A percentile compares a stretch with the other conserved stretches of the same genome.
Conservation (phyloP, 345 rosid genomes). For the Salix viminalis region DNA sequence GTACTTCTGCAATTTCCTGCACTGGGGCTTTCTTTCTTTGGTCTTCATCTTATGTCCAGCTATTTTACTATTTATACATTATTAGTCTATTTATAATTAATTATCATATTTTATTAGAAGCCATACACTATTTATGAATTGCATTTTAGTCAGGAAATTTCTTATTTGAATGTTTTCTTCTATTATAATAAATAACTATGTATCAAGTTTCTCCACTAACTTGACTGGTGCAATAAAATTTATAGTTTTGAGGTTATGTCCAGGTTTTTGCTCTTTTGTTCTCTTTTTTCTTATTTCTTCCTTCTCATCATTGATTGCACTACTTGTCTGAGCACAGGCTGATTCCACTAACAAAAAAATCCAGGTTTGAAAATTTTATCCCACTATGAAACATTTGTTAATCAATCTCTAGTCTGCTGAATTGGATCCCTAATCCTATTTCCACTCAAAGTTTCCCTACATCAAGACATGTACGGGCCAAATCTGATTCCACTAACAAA, state of each 20-base stretch:
- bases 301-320: background rate
- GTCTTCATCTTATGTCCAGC: background rate
- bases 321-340: background rate
- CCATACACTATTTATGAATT: background rate
- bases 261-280: background rate
- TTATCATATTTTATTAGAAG: no score
- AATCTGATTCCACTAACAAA: background rate
- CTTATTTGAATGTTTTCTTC: background rate
- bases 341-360: background rate
- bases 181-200: background rate
- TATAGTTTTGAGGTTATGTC: background rate
- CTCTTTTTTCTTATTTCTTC: background rate
- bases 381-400: background rate
- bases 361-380: background rate
- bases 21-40: background rate
- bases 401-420: background rate
- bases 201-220: background rate
- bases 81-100: background rate
- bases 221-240: no score
- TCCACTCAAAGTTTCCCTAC: background rate
- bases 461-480: background rate
- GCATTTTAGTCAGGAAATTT: background rate
- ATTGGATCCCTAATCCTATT: background rate
- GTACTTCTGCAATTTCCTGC: background rate
- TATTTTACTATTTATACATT: background rate